phyloP scores from a whole-genome alignment of 164 flowering plant species.

The Litsea cubeba region DNA sequence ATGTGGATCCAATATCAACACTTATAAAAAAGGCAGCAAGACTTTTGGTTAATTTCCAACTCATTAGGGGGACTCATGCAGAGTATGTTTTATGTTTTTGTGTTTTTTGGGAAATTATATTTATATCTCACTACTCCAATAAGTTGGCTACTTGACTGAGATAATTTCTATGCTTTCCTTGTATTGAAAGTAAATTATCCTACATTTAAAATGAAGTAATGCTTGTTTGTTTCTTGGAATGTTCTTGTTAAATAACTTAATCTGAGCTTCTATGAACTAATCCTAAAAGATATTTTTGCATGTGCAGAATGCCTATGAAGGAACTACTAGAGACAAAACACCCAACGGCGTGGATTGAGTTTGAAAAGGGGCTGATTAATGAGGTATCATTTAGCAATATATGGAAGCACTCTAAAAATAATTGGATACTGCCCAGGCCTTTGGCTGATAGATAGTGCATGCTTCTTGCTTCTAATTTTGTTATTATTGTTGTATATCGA shows the following conservation, averaged over 20 bases:
- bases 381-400: slow-evolving; percentile 54
- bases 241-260: not conserved
- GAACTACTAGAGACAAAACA: slow-evolving; percentile 80
- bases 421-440: not conserved
- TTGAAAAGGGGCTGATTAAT: slow-evolving; percentile 75
- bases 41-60: too few species aligned
- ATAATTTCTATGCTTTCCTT: too few species aligned
- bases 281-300: slow-evolving; percentile 3
- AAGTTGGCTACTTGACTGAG: too few species aligned
- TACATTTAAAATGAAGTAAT: too few species aligned
- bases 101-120: too few species aligned
- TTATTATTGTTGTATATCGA: not conserved
- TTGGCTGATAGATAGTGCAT: not conserved
- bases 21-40: too few species aligned
- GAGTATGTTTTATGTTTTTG: too few species aligned
- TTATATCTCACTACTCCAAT: too few species aligned
- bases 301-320: slow-evolving; percentile 78
- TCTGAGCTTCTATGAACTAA: not conserved
- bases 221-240: too few species aligned
- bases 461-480: not conserved
- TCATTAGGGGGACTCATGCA: too few species aligned
- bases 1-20: too few species aligned
- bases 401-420: not conserved
- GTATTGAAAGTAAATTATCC: too few species aligned
- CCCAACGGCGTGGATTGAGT: slow-evolving; percentile 90